A percentile compares a stretch with the other conserved stretches of the same genome.
Evolutionary conservation across 345 rosid species (phyloP).

Genomic region (Rhodamnia argentea): DNA sequence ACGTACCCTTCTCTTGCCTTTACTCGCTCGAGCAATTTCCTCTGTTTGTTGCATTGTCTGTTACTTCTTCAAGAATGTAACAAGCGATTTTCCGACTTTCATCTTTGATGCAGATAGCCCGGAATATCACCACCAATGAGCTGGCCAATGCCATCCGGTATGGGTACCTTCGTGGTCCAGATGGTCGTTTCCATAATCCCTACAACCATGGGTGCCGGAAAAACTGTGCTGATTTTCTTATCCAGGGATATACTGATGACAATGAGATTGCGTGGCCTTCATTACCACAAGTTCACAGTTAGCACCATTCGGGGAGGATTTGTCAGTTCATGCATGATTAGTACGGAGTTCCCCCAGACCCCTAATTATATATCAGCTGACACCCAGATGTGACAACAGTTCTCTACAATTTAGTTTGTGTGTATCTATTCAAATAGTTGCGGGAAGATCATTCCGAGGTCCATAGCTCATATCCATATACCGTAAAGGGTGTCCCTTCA

Average conservation of each 20-base stretch:
- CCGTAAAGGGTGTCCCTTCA: background rate
- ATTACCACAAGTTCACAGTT: conserved; percentile 28
- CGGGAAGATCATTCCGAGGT: background rate
- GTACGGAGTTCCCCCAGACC: background rate
- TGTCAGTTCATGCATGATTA: background rate
- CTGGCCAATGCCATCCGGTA: conserved; percentile 60
- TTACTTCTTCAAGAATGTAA: background rate
- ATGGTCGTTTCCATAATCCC: conserved; percentile 81
- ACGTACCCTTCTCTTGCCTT: background rate
- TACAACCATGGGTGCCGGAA: conserved; percentile 86
- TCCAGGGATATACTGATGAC: conserved; percentile 60
- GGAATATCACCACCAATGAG: conserved; percentile 88
- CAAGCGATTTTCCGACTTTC: background rate
- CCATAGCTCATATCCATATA: background rate
- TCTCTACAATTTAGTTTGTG: background rate
- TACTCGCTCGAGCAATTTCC: background rate
- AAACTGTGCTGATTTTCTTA: conserved; percentile 76
- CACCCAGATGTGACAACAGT: background rate
- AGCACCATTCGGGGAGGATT: background rate
- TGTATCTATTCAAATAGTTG: background rate
- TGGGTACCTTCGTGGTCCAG: conserved; percentile 64
- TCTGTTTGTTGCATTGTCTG: background rate
- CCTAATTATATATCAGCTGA: background rate
- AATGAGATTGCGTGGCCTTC: conserved; percentile 71
- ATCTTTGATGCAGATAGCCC: conserved; percentile 53